These are phyloP conservation scores for Podaxis rugospora DNA, from an alignment of 768 basidiomycete species.

Conservation along the genomic window DNA sequence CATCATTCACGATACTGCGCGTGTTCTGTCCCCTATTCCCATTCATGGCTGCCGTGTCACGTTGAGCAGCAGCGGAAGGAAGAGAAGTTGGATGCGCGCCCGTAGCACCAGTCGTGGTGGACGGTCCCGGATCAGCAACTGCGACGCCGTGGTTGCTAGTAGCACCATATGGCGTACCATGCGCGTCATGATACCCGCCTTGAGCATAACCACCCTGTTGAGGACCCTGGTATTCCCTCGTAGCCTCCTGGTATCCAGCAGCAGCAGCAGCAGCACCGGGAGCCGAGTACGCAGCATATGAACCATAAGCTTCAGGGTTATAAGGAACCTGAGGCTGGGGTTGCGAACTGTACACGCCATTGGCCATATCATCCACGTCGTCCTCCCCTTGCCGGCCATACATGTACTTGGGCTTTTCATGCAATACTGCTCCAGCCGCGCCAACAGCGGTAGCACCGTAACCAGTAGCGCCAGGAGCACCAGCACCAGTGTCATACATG, in stretches of 20 bases:
- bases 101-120: background rate
- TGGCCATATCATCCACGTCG: slow-evolving; percentile 27
- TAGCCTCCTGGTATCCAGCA: slow-evolving; percentile 25
- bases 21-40: slow-evolving; percentile 16
- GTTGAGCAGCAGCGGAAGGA: background rate
- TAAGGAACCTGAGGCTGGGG: slow-evolving; percentile 34
- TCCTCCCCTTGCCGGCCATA: slow-evolving; percentile 29
- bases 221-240: slow-evolving; percentile 29
- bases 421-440: background rate
- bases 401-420: slow-evolving; percentile 28
- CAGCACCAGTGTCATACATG: slow-evolving; percentile 23
- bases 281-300: slow-evolving; percentile 31
- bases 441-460: slow-evolving; percentile 14
- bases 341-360: slow-evolving; percentile 37
- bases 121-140: slow-evolving; percentile 14
- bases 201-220: slow-evolving; percentile 20
- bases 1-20: slow-evolving; percentile 19
- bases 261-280: slow-evolving; percentile 13
- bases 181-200: slow-evolving; percentile 16
- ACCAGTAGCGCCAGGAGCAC: slow-evolving; percentile 20
- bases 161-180: slow-evolving; percentile 14
- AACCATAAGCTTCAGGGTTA: slow-evolving; percentile 40
- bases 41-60: background rate
- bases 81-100: slow-evolving; percentile 3
- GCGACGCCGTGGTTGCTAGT: slow-evolving; percentile 15